These are phyloP conservation scores for Candida quercuum DNA, from an alignment of 805 yeast genomes.

Conservation along the genomic window DNA sequence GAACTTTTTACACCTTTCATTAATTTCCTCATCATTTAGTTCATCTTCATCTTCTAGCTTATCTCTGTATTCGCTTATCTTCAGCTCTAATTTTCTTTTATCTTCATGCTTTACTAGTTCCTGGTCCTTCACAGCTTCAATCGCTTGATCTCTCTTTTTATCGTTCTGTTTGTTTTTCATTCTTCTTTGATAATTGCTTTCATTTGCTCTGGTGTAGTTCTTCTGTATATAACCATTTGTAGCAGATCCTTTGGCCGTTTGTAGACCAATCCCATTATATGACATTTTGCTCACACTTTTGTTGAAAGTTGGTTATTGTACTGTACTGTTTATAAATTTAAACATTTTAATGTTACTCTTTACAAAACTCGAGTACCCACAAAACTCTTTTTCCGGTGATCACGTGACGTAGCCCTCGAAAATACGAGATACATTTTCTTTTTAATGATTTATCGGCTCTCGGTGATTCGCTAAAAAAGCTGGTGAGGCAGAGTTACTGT, in stretches of 20 bases:
- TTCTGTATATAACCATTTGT: constrained; percentile 58
- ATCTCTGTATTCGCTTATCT: constrained; percentile 47
- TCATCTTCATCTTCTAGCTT: constrained; percentile 41
- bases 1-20: constrained; percentile 24
- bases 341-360: too few species aligned
- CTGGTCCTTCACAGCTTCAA: constrained; percentile 11
- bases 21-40: constrained; percentile 32
- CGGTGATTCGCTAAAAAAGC: too few species aligned
- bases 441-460: too few species aligned
- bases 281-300: too few species aligned
- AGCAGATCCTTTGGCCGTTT: constrained; percentile 54
- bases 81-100: constrained; percentile 24
- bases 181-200: constrained; percentile 35
- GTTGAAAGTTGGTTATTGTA: too few species aligned
- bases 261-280: constrained; percentile 53
- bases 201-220: constrained; percentile 28
- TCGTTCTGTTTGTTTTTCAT: constrained; percentile 19
- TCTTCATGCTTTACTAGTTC: constrained; percentile 16
- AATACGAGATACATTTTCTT: too few species aligned
- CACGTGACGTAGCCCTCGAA: too few species aligned
- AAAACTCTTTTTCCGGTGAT: too few species aligned
- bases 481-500: too few species aligned
- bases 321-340: too few species aligned
- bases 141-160: constrained; percentile 6
- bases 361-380: too few species aligned